Base-by-base conservation (phyloP, 2,329 filamentous ascomycete species). In the Aspergillus persii region DNA sequence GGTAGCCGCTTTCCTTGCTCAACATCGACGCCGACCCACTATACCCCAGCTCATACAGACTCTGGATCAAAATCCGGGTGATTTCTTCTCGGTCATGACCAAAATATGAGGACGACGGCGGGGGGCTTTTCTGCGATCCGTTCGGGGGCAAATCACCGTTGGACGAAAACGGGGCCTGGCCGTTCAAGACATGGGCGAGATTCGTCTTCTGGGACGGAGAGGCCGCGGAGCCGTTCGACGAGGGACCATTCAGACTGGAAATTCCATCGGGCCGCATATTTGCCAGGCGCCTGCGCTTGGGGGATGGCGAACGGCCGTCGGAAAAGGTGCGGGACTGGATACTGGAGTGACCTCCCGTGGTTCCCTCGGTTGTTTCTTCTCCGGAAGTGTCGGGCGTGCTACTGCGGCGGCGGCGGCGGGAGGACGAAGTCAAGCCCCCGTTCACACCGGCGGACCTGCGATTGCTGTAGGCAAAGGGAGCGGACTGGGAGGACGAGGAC, bases 1-100 rank as follows among this genome's bases (percentile, higher is more conserved):
- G 86, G 72, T 86, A 96, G 0, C 92, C 93, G 71, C 94, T 98
- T 74, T 96, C 91, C 61, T 84, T 83, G 69, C 86, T 89, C 58
- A 99, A 80, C 61, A 84, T 86, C 49, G 86, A 82, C 27, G 95
- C 94, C 11, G 94, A 90, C 11, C 82, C 81, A 60, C 87, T 82
- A 71, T 98, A 97, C 2, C 95, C 95, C 79, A 99, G 83, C 73
- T 97, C 94, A 27, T 87, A 86, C 64, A 99, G 79, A 39, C 92
- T 90, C 76, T 99, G 95, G 69, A 99, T 95, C 68, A 99, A 77
- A 63, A 98, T 89, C 56, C 95, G 84, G 4, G 94, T 96, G 49
- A 98, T 89, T 78, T 99, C 94, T 80, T 96, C 92, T 72, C 92
- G 86, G 71, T 95, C 86, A 72, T 98, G 94, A 18, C 92, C 93